These are phyloP conservation scores for Claviceps paspali DNA, from an alignment of 2,329 filamentous ascomycete genomes.

Conservation along the genomic window DNA sequence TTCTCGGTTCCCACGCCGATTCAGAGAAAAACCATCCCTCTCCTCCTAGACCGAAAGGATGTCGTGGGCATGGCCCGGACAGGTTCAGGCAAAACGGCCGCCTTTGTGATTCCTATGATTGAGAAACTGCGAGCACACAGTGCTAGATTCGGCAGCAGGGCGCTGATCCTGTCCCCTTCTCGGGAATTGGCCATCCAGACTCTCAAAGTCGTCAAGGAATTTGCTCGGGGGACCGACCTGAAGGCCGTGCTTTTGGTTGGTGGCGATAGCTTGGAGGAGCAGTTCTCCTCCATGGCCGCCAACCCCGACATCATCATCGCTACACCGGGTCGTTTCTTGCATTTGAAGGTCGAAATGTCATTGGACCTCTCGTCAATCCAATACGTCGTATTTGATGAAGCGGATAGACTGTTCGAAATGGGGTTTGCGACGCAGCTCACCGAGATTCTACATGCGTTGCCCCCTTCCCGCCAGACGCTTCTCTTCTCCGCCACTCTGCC, in stretches of 20 bases:
- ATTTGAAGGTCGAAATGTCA: constrained; percentile 93
- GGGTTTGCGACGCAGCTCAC: constrained; percentile 87
- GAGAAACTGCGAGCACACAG: constrained; percentile 83
- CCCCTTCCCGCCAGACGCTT: constrained; percentile 71
- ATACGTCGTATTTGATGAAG: constrained; percentile 96
- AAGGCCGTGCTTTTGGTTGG: constrained; percentile 84
- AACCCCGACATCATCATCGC: constrained; percentile 98
- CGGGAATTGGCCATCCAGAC: constrained; percentile 91
- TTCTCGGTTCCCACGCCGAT: constrained; percentile 95
- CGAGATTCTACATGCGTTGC: constrained; percentile 83
- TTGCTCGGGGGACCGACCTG: constrained; percentile 78
- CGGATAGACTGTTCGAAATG: constrained; percentile 96
- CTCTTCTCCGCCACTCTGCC: constrained; percentile 93
- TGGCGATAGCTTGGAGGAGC: constrained; percentile 89
- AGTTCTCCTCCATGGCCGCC: constrained; percentile 80
- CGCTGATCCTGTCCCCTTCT: constrained; percentile 79
- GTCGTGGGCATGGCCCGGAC: constrained; percentile 98
- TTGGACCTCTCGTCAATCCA: constrained; percentile 79
- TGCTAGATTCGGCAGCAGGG: constrained; percentile 70
- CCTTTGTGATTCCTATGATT: constrained; percentile 97
- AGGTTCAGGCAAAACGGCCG: constrained; percentile 96
- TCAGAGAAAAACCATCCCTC: constrained; percentile 88
- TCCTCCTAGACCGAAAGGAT: constrained; percentile 80
- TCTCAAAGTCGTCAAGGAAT: constrained; percentile 88
- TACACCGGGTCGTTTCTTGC: constrained; percentile 88